Conservation (phyloP, 2,329 filamentous ascomycete species). For the Cladosporium sp. region DNA sequence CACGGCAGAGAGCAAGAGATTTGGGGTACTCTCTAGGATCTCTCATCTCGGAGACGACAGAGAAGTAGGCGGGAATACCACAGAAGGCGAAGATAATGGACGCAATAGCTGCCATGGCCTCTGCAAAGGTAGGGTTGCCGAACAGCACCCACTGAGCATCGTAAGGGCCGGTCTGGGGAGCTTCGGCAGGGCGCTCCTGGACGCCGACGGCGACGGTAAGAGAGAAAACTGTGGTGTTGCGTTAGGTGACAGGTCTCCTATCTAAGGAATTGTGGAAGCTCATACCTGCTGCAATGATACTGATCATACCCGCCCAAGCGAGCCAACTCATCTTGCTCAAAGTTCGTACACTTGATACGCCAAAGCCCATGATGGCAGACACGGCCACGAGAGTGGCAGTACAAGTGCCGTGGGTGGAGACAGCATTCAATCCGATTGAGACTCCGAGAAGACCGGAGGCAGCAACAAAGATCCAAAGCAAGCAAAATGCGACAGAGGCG, state of each 20-base stretch:
- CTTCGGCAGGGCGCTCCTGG: slow-evolving; percentile 32
- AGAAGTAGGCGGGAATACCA: slow-evolving; percentile 35
- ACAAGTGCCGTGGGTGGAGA: slow-evolving; percentile 29
- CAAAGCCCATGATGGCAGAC: slow-evolving; percentile 38
- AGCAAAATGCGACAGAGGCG: slow-evolving; percentile 29
- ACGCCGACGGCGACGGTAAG: slow-evolving; percentile 33
- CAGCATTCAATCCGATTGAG: slow-evolving; percentile 16
- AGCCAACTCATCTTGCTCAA: slow-evolving; percentile 32
- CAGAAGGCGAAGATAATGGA: slow-evolving; percentile 36
- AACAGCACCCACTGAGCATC: slow-evolving; percentile 28
- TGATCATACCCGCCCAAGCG: slow-evolving; percentile 32
- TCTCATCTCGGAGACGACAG: slow-evolving; percentile 37
- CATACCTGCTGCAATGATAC: slow-evolving; percentile 20
- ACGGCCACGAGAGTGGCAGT: slow-evolving; percentile 39
- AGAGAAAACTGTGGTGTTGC: slow-evolving; percentile 21
- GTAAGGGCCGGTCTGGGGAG: slow-evolving; percentile 27
- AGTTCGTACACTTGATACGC: slow-evolving; percentile 32
- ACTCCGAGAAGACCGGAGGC: slow-evolving; percentile 6
- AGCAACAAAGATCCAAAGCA: slow-evolving; percentile 9
- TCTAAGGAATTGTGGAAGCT: too few relatives aligned
- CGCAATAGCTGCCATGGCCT: slow-evolving; percentile 16
- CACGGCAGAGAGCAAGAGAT: slow-evolving; percentile 28
- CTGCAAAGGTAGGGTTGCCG: slow-evolving; percentile 8
- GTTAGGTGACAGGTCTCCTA: neutral
- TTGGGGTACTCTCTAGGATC: slow-evolving; percentile 32